These are phyloP conservation scores for Saccharomyces jurei DNA, from an alignment of 805 yeast genomes.

Conservation along the genomic window DNA sequence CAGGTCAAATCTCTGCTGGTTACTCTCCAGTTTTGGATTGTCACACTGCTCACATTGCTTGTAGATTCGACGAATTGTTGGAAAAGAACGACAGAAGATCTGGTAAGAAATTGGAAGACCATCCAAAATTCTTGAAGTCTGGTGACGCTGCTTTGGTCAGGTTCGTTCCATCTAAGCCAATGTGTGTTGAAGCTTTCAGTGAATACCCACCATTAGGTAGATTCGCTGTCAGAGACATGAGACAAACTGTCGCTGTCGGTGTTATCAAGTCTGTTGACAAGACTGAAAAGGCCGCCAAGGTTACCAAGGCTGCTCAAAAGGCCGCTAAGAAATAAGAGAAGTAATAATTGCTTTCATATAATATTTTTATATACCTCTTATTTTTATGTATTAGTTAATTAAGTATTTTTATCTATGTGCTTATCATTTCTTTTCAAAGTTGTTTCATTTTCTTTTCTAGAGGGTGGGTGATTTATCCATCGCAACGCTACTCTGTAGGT, in stretches of 20 bases:
- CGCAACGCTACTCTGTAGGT: neutral
- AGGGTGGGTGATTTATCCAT: neutral
- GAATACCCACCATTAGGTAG: constrained; percentile 97
- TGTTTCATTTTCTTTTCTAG: neutral
- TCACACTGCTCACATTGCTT: constrained; percentile 90
- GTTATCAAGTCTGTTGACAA: constrained; percentile 93
- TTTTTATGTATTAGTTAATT: constrained; percentile 13
- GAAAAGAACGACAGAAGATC: constrained; percentile 89
- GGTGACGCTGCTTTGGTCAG: constrained; percentile 95
- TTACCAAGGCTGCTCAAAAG: constrained; percentile 81
- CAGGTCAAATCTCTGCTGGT: constrained; percentile 86
- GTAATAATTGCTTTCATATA: constrained; percentile 6
- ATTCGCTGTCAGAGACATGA: constrained; percentile 98
- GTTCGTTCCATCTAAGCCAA: constrained; percentile 81
- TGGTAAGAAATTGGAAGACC: constrained; percentile 82
- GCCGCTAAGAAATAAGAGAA: constrained; percentile 29
- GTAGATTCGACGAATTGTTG: constrained; percentile 71
- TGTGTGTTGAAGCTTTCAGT: constrained; percentile 90
- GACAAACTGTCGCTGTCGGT: constrained; percentile 99
- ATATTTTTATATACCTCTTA: constrained; percentile 7
- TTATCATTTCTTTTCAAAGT: constrained; percentile 1
- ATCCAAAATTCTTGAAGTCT: constrained; percentile 89
- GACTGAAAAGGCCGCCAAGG: constrained; percentile 82
- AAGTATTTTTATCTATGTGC: constrained; percentile 7
- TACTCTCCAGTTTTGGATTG: constrained; percentile 88